These are phyloP conservation scores for Agaricus subrufescens DNA, from an alignment of 768 basidiomycete genomes.

Conservation along the genomic window DNA sequence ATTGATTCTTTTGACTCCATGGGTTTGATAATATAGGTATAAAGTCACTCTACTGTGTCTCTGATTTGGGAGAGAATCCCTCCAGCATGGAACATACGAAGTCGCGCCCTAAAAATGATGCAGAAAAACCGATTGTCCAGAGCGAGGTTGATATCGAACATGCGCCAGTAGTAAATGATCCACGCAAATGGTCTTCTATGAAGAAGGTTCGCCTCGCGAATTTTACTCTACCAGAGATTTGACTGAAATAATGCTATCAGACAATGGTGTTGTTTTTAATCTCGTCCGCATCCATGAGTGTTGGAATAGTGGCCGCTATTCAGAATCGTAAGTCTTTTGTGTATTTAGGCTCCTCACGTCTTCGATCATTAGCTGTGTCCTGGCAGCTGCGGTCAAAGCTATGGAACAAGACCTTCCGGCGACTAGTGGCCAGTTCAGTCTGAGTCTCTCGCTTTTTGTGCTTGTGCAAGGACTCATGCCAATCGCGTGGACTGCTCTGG, in stretches of 20 bases:
- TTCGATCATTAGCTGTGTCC: background rate
- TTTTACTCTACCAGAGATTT: background rate
- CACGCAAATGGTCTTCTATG: conserved; percentile 44
- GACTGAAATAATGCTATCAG: conserved; percentile 18
- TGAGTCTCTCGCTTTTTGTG: conserved; percentile 67
- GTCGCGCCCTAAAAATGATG: too few relatives aligned
- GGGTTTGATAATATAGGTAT: too few relatives aligned
- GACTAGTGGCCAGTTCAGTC: conserved; percentile 55
- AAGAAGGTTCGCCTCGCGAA: conserved; percentile 38
- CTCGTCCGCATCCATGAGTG: conserved; percentile 50
- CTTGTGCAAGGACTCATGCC: conserved; percentile 67
- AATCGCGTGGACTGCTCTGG: conserved; percentile 61
- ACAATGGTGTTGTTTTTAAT: conserved; percentile 42
- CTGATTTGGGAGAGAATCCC: too few relatives aligned
- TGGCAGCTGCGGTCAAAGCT: conserved; percentile 54
- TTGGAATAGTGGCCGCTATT: conserved; percentile 53
- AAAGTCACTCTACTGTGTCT: too few relatives aligned
- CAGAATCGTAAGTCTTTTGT: conserved; percentile 50
- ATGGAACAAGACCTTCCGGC: conserved; percentile 60
- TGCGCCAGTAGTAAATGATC: conserved; percentile 47
- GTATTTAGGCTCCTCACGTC: background rate
- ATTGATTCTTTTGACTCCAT: too few relatives aligned
- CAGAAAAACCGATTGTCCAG: background rate
- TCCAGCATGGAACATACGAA: too few relatives aligned
- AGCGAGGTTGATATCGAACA: conserved; percentile 37